Conservation (phyloP, 2,329 filamentous ascomycete genomes). For the Hirsutella thompsonii region DNA sequence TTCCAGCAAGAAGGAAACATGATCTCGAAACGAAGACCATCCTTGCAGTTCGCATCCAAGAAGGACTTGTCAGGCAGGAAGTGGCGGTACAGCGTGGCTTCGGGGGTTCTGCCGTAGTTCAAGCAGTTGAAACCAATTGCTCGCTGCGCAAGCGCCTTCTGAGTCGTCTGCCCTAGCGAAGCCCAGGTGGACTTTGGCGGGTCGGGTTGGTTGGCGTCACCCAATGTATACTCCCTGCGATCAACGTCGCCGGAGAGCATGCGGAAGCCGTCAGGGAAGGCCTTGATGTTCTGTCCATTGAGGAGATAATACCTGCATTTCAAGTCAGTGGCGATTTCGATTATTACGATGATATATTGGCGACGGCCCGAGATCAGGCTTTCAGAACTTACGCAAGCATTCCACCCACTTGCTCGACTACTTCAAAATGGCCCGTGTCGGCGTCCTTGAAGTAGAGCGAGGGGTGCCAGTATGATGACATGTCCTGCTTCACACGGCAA, state of each 20-base stretch:
- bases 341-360: too few species aligned
- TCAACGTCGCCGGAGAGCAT: slow-evolving; percentile 68
- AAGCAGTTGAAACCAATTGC: slow-evolving; percentile 92
- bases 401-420: slow-evolving; percentile 65
- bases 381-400: slow-evolving; percentile 62
- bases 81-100: slow-evolving; percentile 70
- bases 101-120: slow-evolving; percentile 56
- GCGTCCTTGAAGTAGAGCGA: slow-evolving; percentile 62
- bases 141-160: slow-evolving; percentile 61
- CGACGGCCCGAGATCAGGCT: not conserved
- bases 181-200: slow-evolving; percentile 59
- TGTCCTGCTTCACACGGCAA: slow-evolving; percentile 67
- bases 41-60: slow-evolving; percentile 67
- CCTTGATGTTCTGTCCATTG: slow-evolving; percentile 48
- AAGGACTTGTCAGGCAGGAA: slow-evolving; percentile 67
- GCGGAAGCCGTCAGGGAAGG: slow-evolving; percentile 65
- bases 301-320: slow-evolving; percentile 68
- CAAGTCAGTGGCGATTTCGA: too few species aligned
- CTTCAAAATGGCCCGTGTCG: slow-evolving; percentile 48
- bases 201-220: slow-evolving; percentile 52
- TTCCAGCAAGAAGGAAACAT: slow-evolving; percentile 91
- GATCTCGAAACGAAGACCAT: slow-evolving; percentile 71
- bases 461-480: slow-evolving; percentile 82
- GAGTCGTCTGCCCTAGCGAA: slow-evolving; percentile 46
- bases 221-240: slow-evolving; percentile 56